Base-by-base conservation (phyloP, 257 asterid genomes). In the Rhazya stricta region DNA sequence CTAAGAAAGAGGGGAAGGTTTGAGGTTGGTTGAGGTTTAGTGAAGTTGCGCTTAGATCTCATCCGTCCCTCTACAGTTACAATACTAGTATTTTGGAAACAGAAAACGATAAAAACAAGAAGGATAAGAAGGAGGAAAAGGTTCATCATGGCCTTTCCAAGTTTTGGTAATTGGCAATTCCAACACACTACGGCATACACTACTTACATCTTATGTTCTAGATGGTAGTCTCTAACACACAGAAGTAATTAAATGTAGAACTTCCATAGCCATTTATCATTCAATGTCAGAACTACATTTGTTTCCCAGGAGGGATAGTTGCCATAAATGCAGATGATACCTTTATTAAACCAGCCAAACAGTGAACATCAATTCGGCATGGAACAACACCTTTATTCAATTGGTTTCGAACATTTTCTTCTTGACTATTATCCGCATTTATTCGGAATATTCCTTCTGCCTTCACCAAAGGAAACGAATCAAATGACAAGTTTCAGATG, bases 281-380 rank as follows among this genome's bases (percentile, higher is more conserved):
- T 25, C 57, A 73, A 16, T n/a, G 2, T 30, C 39, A 48, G 2
- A 43, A 18, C 6, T 15, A 37, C 51, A 34, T 36, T 36, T 37
- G 6, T 11, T 67, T 6, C 4, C 13, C 21, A 30, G 30, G 67
- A 29, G n/a, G n/a, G 45, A 46, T 46, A 29, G 48, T 63, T 65
- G 36, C 69, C 9, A 34, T 19, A 36, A 23, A 65, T 6, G 46
- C 13, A 65, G 70, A 65, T 65, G 48, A 36, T 81, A 90, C 97
- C 96, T 92, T 92, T n/a, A 92, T 92, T 84, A 92, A 79, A n/a
- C 97, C 98, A 15, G 97, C 89, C 74, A 92, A 79, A 76, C 98
- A 92, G 75, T 92, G 97, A 71, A 89, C 91, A 75, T 92, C 98
- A 51, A 90, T 89, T 81, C 86, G 93, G 81, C 58, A 81, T 15